phyloP scores from a whole-genome alignment of 1,139 yeast species.

The Protomyces pachydermus region DNA sequence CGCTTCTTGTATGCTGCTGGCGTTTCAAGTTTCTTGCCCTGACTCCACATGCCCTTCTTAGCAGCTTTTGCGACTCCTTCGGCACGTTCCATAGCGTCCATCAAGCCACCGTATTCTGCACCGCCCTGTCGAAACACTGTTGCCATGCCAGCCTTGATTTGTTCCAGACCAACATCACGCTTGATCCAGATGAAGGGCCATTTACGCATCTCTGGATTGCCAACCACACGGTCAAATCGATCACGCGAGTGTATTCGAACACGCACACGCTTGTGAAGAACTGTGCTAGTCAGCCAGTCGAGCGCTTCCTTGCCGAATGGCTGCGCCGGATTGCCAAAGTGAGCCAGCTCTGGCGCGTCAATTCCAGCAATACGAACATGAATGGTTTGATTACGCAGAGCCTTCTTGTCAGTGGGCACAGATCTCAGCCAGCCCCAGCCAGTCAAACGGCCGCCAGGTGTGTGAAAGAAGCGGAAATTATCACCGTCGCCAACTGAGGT shows the following conservation, averaged over 20 bases:
- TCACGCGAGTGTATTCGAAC: conserved; percentile 76
- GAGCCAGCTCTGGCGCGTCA: conserved; percentile 97
- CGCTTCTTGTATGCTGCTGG: conserved; percentile 75
- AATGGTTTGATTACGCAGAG: conserved; percentile 44
- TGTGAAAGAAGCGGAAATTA: conserved; percentile 83
- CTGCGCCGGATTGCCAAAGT: conserved; percentile 92
- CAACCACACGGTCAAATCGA: conserved; percentile 86
- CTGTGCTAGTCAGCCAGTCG: conserved; percentile 60
- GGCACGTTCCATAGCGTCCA: conserved; percentile 51
- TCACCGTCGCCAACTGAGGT: conserved; percentile 97
- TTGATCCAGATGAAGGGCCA: conserved; percentile 65
- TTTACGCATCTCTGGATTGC: conserved; percentile 49
- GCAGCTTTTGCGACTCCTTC: conserved; percentile 58
- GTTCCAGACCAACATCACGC: conserved; percentile 73
- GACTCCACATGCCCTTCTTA: conserved; percentile 64
- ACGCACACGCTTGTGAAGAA: conserved; percentile 62
- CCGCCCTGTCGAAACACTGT: conserved; percentile 83
- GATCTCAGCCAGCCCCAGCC: conserved; percentile 93
- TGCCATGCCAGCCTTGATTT: conserved; percentile 78
- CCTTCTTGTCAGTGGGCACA: conserved; percentile 33
- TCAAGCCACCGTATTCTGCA: conserved; percentile 81
- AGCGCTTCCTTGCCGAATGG: conserved; percentile 82
- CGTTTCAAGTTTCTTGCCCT: conserved; percentile 51
- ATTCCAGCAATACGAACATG: conserved; percentile 81
- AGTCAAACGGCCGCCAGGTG: conserved; percentile 79